These are phyloP conservation scores for Centrapalus pauciflorus DNA, from an alignment of 129 eudicot genomes.

Conservation along the genomic window DNA sequence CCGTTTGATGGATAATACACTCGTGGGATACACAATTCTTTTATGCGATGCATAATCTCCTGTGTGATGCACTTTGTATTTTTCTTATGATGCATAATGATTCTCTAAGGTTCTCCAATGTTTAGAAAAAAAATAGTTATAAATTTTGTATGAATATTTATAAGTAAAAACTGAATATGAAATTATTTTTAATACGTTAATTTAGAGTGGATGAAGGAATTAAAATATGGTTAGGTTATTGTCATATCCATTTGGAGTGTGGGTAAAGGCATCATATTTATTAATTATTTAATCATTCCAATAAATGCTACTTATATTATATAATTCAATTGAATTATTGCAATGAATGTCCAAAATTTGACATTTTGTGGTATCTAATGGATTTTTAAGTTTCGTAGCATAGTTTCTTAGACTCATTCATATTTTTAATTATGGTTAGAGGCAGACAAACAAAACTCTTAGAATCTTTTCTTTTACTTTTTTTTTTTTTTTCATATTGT, in stretches of 20 bases:
- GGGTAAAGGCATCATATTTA: constrained; percentile 22
- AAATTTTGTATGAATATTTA: too few relatives aligned
- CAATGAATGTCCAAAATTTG: background rate
- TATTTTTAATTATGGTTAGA: constrained; percentile 4
- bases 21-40: too few relatives aligned
- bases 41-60: too few relatives aligned
- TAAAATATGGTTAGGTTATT: constrained; percentile 13
- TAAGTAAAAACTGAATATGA: background rate
- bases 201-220: constrained; percentile 5
- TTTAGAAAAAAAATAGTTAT: too few relatives aligned
- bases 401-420: background rate
- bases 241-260: constrained; percentile 37
- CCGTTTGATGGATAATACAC: too few relatives aligned
- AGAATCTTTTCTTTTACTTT: too few relatives aligned
- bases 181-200: background rate
- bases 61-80: too few relatives aligned
- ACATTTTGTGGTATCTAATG: constrained; percentile 18
- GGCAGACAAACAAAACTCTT: background rate
- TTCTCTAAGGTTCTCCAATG: too few relatives aligned
- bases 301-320: constrained; percentile 1
- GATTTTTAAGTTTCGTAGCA: constrained; percentile 6
- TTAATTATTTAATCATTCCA: constrained; percentile 19
- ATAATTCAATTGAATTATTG: constrained; percentile 17
- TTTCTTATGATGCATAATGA: too few relatives aligned
- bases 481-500: too few relatives aligned